Base-by-base conservation (phyloP, 2,329 filamentous ascomycete genomes). In the Aaosphaeria pasadenensis region DNA sequence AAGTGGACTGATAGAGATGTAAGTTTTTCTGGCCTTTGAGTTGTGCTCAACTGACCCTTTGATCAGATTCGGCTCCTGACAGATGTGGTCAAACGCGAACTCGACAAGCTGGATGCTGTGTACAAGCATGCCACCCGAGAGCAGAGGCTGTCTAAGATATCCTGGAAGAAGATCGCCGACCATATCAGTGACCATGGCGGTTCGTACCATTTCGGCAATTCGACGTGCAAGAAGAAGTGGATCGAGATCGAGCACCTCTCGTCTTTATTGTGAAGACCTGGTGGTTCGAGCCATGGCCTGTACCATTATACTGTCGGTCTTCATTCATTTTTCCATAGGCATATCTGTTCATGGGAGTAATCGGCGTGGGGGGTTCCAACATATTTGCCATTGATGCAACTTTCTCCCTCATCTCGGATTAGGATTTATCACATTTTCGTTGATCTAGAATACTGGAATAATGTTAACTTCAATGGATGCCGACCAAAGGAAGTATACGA, bases 1-100 rank as follows among this genome's bases (percentile, higher is more conserved):
- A 69, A 77, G 48, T 91, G 87, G 86, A 74, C 66, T 1, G 71
- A 74, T 0, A 68, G 72, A 1, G 86, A 91, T 70, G 86, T 89
- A 69, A 77, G 86, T 77, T 13, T 13, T 29, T 44, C 41, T 46
- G 7, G 33, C 17, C 33, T 13, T 4, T 36, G 9, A 36, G 9
- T 36, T 9, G 33, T 36, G 33, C 13, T 36, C 9, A 11, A 36
- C 9, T 13, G 9, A 36, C 9, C 33, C 9, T 9, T 36, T 41
- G 39, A 11, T 11, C 40, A 70, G 67, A 41, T 68, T 29, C 33
- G 40, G 3, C 50, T 70, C 11, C 49, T 70, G 7, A 49, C 50
- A 11, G 46, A 55, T 31, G 50, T 52, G 3, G 67, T 69, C 17
- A 9, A 33, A 29, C 39, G 11, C 6, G 50, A 53, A 35, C 46